Conservation (phyloP, 306 rosid species). For the Albizia julibrissin region DNA sequence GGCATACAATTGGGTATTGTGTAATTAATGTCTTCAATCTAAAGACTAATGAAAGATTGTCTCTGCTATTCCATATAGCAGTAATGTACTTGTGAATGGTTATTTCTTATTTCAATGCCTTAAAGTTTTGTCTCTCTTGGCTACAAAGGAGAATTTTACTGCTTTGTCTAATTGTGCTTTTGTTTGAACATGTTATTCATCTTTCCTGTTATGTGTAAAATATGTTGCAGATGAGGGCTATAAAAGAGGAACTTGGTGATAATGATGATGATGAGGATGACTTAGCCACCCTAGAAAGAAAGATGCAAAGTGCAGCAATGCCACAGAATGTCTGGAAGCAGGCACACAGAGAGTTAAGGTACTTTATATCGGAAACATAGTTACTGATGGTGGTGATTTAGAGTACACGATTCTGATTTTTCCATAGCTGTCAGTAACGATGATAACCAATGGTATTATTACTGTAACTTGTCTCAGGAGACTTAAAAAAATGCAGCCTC, state of each 20-base stretch:
- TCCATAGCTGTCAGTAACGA: constrained; percentile 5
- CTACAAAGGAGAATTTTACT: constrained; percentile 24
- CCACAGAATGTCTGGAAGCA: constrained; percentile 95
- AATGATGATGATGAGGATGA: constrained; percentile 97
- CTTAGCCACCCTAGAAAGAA: constrained; percentile 83
- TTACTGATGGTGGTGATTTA: constrained; percentile 17
- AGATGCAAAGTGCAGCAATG: constrained; percentile 98
- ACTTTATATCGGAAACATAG: constrained; percentile 20
- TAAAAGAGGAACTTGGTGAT: constrained; percentile 99
- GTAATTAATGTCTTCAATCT: not conserved
- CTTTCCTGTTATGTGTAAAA: constrained; percentile 33
- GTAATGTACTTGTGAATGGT: constrained; percentile 27
- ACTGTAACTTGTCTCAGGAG: constrained; percentile 59
- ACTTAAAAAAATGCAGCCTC: constrained; percentile 98
- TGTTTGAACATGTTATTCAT: constrained; percentile 22
- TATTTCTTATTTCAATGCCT: constrained; percentile 5
- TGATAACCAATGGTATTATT: constrained; percentile 12
- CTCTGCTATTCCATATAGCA: constrained; percentile 7
- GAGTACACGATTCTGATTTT: constrained; percentile 2
- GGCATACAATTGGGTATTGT: not conserved
- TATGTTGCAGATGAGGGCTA: constrained; percentile 87
- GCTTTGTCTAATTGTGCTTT: constrained; percentile 11
- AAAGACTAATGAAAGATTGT: constrained; percentile 17
- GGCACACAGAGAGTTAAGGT: constrained; percentile 92
- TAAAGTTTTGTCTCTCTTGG: constrained; percentile 16